These are phyloP conservation scores for Phialemonium atrogriseum DNA, from an alignment of 2,329 filamentous ascomycete species.

Conservation along the genomic window DNA sequence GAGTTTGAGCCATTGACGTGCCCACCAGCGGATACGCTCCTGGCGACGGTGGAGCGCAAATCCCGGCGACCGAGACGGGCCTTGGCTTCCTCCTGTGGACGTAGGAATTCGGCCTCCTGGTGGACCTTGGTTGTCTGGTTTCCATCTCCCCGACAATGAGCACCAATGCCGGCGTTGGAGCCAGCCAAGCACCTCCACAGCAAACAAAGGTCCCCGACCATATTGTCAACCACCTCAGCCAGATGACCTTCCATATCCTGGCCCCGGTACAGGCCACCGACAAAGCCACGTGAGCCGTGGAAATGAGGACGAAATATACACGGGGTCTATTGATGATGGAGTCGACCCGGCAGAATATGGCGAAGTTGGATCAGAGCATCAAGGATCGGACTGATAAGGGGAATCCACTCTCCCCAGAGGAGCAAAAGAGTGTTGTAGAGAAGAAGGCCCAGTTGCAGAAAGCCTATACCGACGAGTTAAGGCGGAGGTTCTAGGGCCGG, in stretches of 20 bases:
- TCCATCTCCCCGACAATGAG: too few relatives aligned
- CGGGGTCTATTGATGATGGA: constrained; percentile 44
- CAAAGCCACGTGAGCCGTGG: constrained; percentile 38
- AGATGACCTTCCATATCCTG: constrained; percentile 39
- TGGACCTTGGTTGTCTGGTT: too few relatives aligned
- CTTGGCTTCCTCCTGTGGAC: too few relatives aligned
- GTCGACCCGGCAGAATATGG: constrained; percentile 28
- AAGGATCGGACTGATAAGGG: constrained; percentile 34
- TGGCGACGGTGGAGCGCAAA: too few relatives aligned
- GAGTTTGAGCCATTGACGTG: too few relatives aligned
- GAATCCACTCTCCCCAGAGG: constrained; percentile 35
- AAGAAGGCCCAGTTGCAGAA: constrained; percentile 36
- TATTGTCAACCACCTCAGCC: constrained; percentile 38
- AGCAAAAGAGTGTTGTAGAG: constrained; percentile 34
- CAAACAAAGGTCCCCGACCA: constrained; percentile 2
- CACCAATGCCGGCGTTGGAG: too few relatives aligned
- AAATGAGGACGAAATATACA: constrained; percentile 37
- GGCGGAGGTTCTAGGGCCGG: too few relatives aligned
- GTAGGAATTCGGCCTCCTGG: too few relatives aligned
- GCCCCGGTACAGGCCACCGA: constrained; percentile 32
- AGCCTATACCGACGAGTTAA: constrained; percentile 34
- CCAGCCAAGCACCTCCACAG: too few relatives aligned
- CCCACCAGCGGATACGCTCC: too few relatives aligned
- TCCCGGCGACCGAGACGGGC: too few relatives aligned
- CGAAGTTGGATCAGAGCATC: constrained; percentile 31